A percentile compares a stretch with the other conserved stretches of the same genome.
Evolutionary conservation across 2,329 filamentous ascomycete genomes (phyloP).

Genomic region (Aspergillus sergii): DNA sequence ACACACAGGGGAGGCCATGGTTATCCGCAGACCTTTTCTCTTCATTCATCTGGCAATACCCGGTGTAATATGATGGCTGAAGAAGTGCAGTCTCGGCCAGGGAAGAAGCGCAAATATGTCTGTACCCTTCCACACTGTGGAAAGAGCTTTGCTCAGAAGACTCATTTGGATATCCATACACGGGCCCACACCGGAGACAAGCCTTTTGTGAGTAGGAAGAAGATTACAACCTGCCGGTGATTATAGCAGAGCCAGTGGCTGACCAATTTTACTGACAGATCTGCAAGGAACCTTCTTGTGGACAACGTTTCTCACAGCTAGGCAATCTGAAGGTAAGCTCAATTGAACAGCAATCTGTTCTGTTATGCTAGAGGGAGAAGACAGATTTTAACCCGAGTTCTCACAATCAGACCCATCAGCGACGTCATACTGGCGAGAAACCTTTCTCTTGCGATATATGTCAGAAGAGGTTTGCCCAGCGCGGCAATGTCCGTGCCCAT

Average conservation of each 20-base stretch:
- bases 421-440: slow-evolving; percentile 83
- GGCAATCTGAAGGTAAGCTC: slow-evolving; percentile 79
- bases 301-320: slow-evolving; percentile 80
- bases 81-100: slow-evolving; percentile 37
- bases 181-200: slow-evolving; percentile 87
- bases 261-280: slow-evolving; percentile 42
- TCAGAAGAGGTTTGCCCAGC: slow-evolving; percentile 80
- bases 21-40: slow-evolving; percentile 27
- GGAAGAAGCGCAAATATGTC: slow-evolving; percentile 64
- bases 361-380: background rate
- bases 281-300: slow-evolving; percentile 73
- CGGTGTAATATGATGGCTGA: slow-evolving; percentile 32
- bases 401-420: slow-evolving; percentile 71
- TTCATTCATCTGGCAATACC: slow-evolving; percentile 20
- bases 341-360: background rate
- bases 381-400: background rate
- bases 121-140: slow-evolving; percentile 75
- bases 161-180: slow-evolving; percentile 87
- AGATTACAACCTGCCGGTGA: background rate
- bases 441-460: slow-evolving; percentile 81
- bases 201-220: slow-evolving; percentile 72
- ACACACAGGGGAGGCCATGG: slow-evolving; percentile 26
- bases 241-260: slow-evolving; percentile 2
- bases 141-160: slow-evolving; percentile 88
- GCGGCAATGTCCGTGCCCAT: slow-evolving; percentile 83